Percentiles rank a stretch among this genome's conserved stretches.
Conservation (phyloP, 306 rosid genomes). For the Potentilla sterilis region DNA sequence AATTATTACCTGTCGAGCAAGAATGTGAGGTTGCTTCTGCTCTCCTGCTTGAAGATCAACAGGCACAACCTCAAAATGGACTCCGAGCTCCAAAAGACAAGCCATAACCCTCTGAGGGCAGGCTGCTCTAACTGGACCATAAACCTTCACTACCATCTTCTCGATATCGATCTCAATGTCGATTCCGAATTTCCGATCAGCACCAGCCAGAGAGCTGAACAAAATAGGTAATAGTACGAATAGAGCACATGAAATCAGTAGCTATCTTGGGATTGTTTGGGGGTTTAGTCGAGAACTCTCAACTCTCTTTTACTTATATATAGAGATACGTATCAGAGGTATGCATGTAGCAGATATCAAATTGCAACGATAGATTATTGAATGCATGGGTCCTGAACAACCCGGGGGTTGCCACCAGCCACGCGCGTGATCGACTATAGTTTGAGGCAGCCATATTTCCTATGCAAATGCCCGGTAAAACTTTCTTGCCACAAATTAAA, state of each 20-base stretch:
- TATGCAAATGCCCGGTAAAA: no score
- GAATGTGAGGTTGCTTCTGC: slow-evolving; percentile 57
- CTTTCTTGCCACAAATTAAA: no score
- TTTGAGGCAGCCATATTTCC: background rate
- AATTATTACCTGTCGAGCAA: slow-evolving; percentile 48
- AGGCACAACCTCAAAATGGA: slow-evolving; percentile 51
- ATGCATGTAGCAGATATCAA: background rate
- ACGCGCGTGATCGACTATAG: background rate
- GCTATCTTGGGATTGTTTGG: background rate
- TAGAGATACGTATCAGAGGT: background rate
- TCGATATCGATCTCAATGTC: background rate
- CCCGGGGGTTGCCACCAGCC: slow-evolving; percentile 10
- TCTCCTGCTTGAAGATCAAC: slow-evolving; percentile 50
- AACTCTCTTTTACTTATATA: background rate
- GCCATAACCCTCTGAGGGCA: slow-evolving; percentile 66
- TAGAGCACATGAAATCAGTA: background rate
- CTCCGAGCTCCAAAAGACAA: slow-evolving; percentile 67
- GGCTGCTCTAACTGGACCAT: slow-evolving; percentile 38
- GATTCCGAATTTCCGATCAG: background rate
- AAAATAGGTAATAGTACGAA: background rate
- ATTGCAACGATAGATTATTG: background rate
- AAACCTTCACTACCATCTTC: slow-evolving; percentile 65
- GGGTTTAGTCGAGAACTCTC: background rate
- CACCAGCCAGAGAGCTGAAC: background rate
- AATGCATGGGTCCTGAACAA: background rate